Evolutionary conservation across 345 rosid species (phyloP).

Genomic region (Eucalyptus regnans): DNA sequence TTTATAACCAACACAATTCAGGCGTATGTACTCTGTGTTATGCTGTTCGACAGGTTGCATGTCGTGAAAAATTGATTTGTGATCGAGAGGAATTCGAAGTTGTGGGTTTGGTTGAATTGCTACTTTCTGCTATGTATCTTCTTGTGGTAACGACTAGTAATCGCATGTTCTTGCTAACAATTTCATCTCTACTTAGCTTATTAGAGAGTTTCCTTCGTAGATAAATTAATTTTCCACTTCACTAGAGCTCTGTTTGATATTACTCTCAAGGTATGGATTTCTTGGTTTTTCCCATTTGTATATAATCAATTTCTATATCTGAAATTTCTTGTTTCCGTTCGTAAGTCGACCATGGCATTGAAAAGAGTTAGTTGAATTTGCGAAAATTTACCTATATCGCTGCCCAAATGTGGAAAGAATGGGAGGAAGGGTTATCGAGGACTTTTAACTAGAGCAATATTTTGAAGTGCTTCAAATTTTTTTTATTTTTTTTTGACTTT

Average conservation of each 20-base stretch:
- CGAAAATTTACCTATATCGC: background rate
- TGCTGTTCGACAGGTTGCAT: background rate
- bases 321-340: background rate
- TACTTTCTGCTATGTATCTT: background rate
- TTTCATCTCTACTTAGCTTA: background rate
- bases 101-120: background rate
- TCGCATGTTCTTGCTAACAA: background rate
- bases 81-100: background rate
- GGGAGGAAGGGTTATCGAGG: background rate
- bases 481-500: background rate
- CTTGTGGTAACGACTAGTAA: fast-evolving
- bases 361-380: background rate
- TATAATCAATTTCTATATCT: background rate
- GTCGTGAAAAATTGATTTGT: background rate
- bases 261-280: background rate
- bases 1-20: background rate
- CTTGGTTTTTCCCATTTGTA: background rate
- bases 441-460: background rate
- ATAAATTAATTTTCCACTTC: background rate
- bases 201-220: background rate
- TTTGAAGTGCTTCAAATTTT: background rate
- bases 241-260: background rate
- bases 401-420: background rate
- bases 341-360: background rate
- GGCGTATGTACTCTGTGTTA: background rate